Evolutionary conservation across 2,329 filamentous ascomycete genomes (phyloP).

Genomic region (Hymenoscyphus infarciens): DNA sequence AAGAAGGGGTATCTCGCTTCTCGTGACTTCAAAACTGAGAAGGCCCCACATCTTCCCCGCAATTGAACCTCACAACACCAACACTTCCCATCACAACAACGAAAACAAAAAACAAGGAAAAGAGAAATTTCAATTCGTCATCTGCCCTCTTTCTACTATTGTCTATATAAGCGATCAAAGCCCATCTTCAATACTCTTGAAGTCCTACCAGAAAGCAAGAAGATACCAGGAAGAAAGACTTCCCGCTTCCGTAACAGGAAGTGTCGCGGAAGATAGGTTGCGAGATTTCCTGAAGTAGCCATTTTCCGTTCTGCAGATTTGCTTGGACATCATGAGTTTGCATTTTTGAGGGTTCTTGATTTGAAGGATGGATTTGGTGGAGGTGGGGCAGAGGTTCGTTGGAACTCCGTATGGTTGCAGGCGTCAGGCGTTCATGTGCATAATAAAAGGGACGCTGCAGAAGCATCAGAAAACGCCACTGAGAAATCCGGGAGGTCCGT

Average conservation of each 20-base stretch:
- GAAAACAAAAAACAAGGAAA: background rate
- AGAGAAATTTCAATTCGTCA: background rate
- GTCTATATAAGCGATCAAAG: background rate
- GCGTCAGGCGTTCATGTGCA: background rate
- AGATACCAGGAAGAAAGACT: background rate
- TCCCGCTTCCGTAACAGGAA: background rate
- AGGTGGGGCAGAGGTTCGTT: background rate
- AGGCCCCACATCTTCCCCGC: constrained; percentile 3
- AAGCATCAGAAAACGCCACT: background rate
- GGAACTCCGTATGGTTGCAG: background rate
- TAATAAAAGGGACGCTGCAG: background rate
- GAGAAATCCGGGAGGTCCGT: background rate
- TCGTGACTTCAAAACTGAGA: background rate
- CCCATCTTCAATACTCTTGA: background rate
- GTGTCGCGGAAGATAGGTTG: background rate
- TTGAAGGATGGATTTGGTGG: background rate
- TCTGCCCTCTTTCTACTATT: constrained; percentile 1
- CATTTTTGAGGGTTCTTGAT: background rate
- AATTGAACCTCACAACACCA: background rate
- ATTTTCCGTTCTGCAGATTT: background rate
- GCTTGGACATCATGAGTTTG: background rate
- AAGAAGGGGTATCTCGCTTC: constrained; percentile 4
- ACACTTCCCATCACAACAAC: background rate
- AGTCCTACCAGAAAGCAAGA: background rate
- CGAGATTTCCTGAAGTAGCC: background rate